Base-by-base conservation (phyloP, 345 rosid genomes). In the Mangifera indica region DNA sequence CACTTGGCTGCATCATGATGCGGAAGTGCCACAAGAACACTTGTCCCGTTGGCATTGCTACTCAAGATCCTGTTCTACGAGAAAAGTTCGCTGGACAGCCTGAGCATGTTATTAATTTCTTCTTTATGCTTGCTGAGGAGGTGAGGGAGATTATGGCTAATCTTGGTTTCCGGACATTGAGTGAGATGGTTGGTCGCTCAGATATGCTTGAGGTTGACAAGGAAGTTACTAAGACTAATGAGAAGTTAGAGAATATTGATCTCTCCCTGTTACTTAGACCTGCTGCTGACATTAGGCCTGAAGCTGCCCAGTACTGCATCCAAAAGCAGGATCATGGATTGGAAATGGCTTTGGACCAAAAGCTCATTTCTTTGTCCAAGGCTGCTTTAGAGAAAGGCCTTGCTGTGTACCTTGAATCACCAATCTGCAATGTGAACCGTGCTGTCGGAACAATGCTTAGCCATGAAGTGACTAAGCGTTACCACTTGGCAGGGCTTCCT, bases 1-100 rank as follows among this genome's bases (percentile, higher is more conserved):
- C 99, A 4, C 97, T 96, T 2, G 99, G 99, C 54, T 96, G 99
- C 81, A 93, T 96, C 81, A 96, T 96, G 99, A 96, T 96, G 99
- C 83, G 97, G 71, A 96, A 96, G 79, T 96, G 99, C 86, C 99
- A 96, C 81, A 96, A 96, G 77, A 96, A 96, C 75, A 96, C 99
- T 10, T 96, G 99, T 60, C 99, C 99, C 21, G 99, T 96, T n/a
- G 99, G 99, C 70, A 93, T 96, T 84, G 99, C 99, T 45, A 96
- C 99, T 32, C 99, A 96, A 75, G 99, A 96, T 85, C 98, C 98
- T 22, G 97, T 96, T 64, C 91, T 96, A 63, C 90, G 99, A 62
- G 99, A 88, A 69, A 96, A 96, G 79, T 96, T 96, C 77, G 98
- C 99, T 22, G 99, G 99, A 72, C 98, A 96, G 75, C 98, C 99